Conservation (phyloP, 768 basidiomycete species). For the Serpula lacrymans region DNA sequence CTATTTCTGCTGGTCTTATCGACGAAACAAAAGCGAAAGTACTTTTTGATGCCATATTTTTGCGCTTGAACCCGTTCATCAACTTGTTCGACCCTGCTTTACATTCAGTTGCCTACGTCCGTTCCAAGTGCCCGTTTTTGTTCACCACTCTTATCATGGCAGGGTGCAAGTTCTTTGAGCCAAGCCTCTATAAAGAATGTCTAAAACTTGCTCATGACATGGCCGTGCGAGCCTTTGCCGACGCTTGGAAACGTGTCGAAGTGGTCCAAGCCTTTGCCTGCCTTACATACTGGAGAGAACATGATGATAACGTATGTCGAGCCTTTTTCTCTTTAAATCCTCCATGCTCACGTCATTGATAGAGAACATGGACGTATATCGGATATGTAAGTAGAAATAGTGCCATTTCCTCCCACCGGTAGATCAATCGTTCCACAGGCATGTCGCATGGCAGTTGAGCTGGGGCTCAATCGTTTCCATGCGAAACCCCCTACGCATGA, state of each 20-base stretch:
- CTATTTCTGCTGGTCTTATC: slow-evolving; percentile 68
- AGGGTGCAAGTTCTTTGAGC: slow-evolving; percentile 79
- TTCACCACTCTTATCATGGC: slow-evolving; percentile 85
- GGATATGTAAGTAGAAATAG: slow-evolving; percentile 58
- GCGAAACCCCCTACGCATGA: slow-evolving; percentile 55
- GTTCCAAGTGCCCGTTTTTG: slow-evolving; percentile 74
- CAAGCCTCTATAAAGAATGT: slow-evolving; percentile 61
- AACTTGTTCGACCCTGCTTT: slow-evolving; percentile 86
- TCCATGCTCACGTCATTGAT: slow-evolving; percentile 11
- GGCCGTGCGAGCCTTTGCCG: slow-evolving; percentile 73
- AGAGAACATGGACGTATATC: slow-evolving; percentile 87
- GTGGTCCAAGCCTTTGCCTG: slow-evolving; percentile 88
- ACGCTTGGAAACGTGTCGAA: slow-evolving; percentile 79
- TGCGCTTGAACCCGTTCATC: slow-evolving; percentile 86
- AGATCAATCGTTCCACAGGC: slow-evolving; percentile 42
- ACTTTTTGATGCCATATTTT: slow-evolving; percentile 75
- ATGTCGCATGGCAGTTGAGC: slow-evolving; percentile 84
- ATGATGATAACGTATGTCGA: slow-evolving; percentile 68
- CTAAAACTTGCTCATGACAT: slow-evolving; percentile 72
- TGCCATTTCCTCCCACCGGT: slow-evolving; percentile 1
- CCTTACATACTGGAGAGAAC: slow-evolving; percentile 87
- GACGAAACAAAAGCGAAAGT: slow-evolving; percentile 65
- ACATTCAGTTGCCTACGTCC: slow-evolving; percentile 78
- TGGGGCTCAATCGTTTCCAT: slow-evolving; percentile 71
- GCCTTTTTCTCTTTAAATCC: slow-evolving; percentile 9